Evolutionary conservation across 2,329 filamentous ascomycete species (phyloP), one percentile per base, ranked within the genome.

Genomic region (Cytospora piceae): DNA sequence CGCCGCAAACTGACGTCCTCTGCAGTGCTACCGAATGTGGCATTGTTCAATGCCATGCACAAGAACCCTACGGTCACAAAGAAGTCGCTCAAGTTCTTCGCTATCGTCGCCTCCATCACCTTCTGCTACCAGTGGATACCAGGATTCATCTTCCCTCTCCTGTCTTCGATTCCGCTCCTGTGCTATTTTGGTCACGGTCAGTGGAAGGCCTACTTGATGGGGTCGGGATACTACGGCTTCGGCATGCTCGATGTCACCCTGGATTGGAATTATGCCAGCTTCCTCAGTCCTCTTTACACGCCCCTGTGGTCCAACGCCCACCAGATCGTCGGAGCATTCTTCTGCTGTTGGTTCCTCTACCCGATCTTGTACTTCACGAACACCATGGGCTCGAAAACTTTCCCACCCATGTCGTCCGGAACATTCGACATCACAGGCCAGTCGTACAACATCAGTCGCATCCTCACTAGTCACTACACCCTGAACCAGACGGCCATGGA

Each of bases 81-180:
- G 58, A 72, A 72, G 34, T 73, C 72, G 4, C 68, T 74, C 51
- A 69, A 57, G 46, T 75, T 74, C 69, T 75, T 74, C 54, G 56
- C 63, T 24, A 69, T 69, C 62, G 71, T 74, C 12, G 70, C 70
- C 20, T 24, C 57, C 12, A 58, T 61, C 5, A 71, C 73, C 9
- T 77, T 76, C 54, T 51, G 70, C 42, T 77, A 71, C 59, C 70
- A 76, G 59, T 77, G 72, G 70, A 69, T 77, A 20, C 75, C 75
- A 2, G 69, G 71, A 17, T 66, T 76, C 17, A 71, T 77, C 4
- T 75, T 75, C 53, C 74, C 72, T 14, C 42, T 73, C 3, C 68
- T 73, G 34, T 66, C 68, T 1, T 73, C 69, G 1, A 62, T 73
- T 15, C 71, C 74, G 0, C 65, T 77, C 9, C 61, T 75, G 3